phyloP scores from a whole-genome alignment of 2,329 filamentous ascomycete species.

The Colletotrichum magnum region DNA sequence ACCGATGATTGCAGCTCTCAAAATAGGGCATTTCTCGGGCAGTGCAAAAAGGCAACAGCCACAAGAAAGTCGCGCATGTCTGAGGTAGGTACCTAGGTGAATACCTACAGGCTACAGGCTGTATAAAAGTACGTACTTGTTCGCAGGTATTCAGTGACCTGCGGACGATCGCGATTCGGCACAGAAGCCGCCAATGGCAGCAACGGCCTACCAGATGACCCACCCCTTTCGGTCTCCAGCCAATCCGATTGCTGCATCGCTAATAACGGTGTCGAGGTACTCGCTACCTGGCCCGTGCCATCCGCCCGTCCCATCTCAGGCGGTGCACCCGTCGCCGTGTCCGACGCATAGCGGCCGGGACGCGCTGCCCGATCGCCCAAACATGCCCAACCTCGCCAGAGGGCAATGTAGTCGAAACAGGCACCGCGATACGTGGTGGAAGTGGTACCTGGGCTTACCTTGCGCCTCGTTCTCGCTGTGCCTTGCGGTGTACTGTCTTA shows the following conservation, averaged over 20 bases:
- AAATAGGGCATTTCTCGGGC: constrained; percentile 17
- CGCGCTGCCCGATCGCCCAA: constrained; percentile 25
- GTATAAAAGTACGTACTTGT: no score
- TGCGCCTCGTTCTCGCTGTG: background rate
- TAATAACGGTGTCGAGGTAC: background rate
- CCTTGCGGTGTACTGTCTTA: constrained; percentile 1
- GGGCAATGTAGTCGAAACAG: constrained; percentile 32
- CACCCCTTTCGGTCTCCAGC: constrained; percentile 7
- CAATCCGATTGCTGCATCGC: background rate
- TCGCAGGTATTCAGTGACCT: background rate
- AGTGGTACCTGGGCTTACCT: background rate
- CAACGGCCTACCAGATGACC: constrained; percentile 1
- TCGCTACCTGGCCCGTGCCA: constrained; percentile 6
- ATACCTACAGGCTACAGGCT: background rate
- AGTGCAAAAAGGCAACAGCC: constrained; percentile 11
- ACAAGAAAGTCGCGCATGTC: background rate
- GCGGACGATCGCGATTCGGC: constrained; percentile 33
- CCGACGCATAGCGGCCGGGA: constrained; percentile 8
- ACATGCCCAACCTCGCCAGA: constrained; percentile 31
- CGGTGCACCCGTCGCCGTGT: constrained; percentile 16
- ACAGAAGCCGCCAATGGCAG: no score
- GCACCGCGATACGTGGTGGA: constrained; percentile 9
- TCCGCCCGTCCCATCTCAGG: background rate
- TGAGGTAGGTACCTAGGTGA: background rate
- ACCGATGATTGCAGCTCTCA: constrained; percentile 1